Evolutionary conservation across 495 filamentous ascomycete genomes (phyloP), one percentile per base, ranked within the genome.

Genomic region (Hamigera avellanea): DNA sequence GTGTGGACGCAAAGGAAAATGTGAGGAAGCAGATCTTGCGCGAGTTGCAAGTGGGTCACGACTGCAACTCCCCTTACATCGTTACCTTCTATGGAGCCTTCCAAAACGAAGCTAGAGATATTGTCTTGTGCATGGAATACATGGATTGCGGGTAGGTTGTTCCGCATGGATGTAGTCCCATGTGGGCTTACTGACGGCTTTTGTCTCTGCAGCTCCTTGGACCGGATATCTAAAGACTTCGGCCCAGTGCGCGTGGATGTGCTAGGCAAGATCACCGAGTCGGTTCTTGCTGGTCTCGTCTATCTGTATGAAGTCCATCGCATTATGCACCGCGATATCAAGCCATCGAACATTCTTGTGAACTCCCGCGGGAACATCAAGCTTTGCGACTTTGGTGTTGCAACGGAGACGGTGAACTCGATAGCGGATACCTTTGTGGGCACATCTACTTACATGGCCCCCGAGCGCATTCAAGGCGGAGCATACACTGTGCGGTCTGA

Each of bases 61-160:
- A 95, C 42, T 96, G 91, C 61, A 91, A 94, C 42, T 95, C 82
- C 6, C 83, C 88, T 27, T 86, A 87, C 53, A 96, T 98, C 48
- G 91, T 98, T 16, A 93, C 79, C 10, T 96, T 96, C 59, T 95
- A 95, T 49, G 91, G 91, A 32, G 91, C 91, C 15, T 96, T 96
- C 60, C 73, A 95, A 40, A 95, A 94, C 48, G 86, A 95, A 46
- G 81, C 80, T 31, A 83, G 91, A 44, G 91, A 96, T 62, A 93
- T 98, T 42, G 86, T 95, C 41, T 81, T 98, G 81, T 98, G 91
- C 56, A 98, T 98, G 91, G 91, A 98, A 56, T 95, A 98, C 52
- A 94, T 94, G 87, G 91, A 98, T 66, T 85, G 86, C 60, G 93
- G 93, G 91, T 98, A 73, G 56, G 78, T 61, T 13, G 10, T 27